These are phyloP conservation scores for Colletotrichum lini DNA, from an alignment of 2,329 filamentous ascomycete species.

Conservation along the genomic window DNA sequence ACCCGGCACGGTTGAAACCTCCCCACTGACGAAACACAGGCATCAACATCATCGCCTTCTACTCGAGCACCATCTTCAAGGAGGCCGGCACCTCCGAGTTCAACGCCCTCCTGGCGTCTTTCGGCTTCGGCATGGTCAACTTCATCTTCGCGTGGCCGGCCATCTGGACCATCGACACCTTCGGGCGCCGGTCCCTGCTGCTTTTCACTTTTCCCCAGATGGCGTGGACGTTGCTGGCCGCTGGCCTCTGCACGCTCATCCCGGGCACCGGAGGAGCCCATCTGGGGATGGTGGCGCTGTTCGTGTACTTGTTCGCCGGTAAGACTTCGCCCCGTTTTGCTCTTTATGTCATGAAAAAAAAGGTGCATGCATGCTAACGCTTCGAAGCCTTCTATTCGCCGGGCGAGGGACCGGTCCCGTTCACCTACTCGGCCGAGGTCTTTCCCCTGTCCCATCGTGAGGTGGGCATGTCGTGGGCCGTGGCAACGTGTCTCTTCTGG, in stretches of 20 bases:
- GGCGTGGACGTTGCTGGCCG: slow-evolving; percentile 70
- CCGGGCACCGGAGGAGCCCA: slow-evolving; percentile 55
- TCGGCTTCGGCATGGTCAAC: slow-evolving; percentile 69
- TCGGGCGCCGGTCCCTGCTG: slow-evolving; percentile 72
- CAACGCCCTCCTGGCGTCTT: slow-evolving; percentile 65
- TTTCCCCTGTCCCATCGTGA: slow-evolving; percentile 76
- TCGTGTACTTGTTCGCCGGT: slow-evolving; percentile 74
- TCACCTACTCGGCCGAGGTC: slow-evolving; percentile 74
- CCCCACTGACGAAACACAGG: slow-evolving; percentile 32
- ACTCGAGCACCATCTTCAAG: slow-evolving; percentile 62
- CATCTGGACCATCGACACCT: slow-evolving; percentile 77
- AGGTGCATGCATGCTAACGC: neutral
- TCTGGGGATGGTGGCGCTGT: slow-evolving; percentile 71
- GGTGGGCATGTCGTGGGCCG: slow-evolving; percentile 74
- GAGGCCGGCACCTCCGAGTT: slow-evolving; percentile 53
- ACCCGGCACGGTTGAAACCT: neutral
- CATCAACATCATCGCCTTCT: slow-evolving; percentile 66
- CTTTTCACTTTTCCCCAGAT: slow-evolving; percentile 78
- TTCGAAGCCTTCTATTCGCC: slow-evolving; percentile 70
- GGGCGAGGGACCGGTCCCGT: slow-evolving; percentile 71
- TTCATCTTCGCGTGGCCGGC: slow-evolving; percentile 77
- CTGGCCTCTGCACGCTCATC: slow-evolving; percentile 57
- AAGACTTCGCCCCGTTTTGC: neutral
- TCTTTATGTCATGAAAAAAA: neutral
- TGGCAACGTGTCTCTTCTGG: slow-evolving; percentile 72